Conservation (phyloP, 2,329 filamentous ascomycete species). For the Fusarium temperatum region DNA sequence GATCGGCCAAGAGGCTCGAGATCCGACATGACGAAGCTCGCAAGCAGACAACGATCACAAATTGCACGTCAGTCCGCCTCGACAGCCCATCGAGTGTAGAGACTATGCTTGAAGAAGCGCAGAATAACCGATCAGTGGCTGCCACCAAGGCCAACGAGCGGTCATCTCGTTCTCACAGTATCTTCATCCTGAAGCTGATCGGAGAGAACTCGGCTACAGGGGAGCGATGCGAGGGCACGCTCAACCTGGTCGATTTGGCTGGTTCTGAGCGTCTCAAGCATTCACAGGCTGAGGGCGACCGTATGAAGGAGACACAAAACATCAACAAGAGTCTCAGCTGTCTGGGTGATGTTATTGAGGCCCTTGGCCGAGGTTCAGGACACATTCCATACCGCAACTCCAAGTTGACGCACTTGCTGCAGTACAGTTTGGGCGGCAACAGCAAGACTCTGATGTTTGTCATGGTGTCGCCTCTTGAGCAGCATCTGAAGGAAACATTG, state of each 20-base stretch:
- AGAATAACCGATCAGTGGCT: constrained; percentile 88
- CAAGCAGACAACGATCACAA: constrained; percentile 83
- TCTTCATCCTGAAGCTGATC: constrained; percentile 87
- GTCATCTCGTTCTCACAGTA: constrained; percentile 92
- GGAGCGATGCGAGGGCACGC: constrained; percentile 88
- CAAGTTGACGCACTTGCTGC: constrained; percentile 93
- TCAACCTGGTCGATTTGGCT: constrained; percentile 95
- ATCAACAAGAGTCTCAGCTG: constrained; percentile 97
- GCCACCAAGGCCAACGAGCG: constrained; percentile 98
- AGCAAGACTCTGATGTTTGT: constrained; percentile 99
- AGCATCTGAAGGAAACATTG: constrained; percentile 89
- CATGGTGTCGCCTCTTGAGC: constrained; percentile 93
- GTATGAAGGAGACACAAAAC: constrained; percentile 92
- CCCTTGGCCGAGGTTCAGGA: constrained; percentile 82
- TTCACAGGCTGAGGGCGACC: constrained; percentile 84
- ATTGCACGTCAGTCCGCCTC: constrained; percentile 79
- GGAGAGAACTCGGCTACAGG: constrained; percentile 78
- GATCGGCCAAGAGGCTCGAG: constrained; percentile 80
- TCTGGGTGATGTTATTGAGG: constrained; percentile 92
- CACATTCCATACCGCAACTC: constrained; percentile 97
- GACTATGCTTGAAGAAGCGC: constrained; percentile 79
- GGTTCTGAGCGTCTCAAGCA: constrained; percentile 92
- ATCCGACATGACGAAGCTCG: constrained; percentile 86
- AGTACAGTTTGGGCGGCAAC: constrained; percentile 94
- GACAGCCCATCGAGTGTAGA: constrained; percentile 84